phyloP scores from a whole-genome alignment of 345 rosid genomes.

The Turnera subulata region DNA sequence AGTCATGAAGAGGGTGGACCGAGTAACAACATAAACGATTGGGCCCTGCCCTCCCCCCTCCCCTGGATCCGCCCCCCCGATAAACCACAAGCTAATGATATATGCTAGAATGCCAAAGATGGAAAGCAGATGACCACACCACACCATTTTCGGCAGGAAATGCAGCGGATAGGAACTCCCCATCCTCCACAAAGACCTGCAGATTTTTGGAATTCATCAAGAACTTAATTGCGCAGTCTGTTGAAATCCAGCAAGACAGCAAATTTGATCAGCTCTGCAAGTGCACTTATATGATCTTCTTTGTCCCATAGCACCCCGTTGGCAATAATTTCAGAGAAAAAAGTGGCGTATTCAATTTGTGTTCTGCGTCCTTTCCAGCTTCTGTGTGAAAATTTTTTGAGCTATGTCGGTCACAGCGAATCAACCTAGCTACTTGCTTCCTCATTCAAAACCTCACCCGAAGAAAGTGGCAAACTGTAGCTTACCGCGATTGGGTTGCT shows the following conservation, averaged over 20 bases:
- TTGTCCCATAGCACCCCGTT: slow-evolving; percentile 51
- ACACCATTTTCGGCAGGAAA: slow-evolving; percentile 22
- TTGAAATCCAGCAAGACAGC: slow-evolving; percentile 47
- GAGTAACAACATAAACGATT: too few relatives aligned
- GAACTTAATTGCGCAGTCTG: slow-evolving; percentile 43
- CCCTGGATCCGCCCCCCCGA: too few relatives aligned
- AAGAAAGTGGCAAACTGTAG: slow-evolving; percentile 36
- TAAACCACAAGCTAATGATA: too few relatives aligned
- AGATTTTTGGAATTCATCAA: slow-evolving; percentile 53
- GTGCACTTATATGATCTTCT: slow-evolving; percentile 39
- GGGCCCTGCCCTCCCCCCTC: too few relatives aligned
- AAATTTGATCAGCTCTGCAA: slow-evolving; percentile 53
- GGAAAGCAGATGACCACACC: too few relatives aligned
- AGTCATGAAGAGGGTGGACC: too few relatives aligned
- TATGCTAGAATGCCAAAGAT: too few relatives aligned
- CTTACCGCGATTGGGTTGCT: slow-evolving; percentile 26
- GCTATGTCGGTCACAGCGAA: slow-evolving; percentile 54
- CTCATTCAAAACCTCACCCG: slow-evolving; percentile 27
- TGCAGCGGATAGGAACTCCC: slow-evolving; percentile 40
- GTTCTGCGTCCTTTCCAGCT: slow-evolving; percentile 30
- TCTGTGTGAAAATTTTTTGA: slow-evolving; percentile 40
- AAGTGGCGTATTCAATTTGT: slow-evolving; percentile 41
- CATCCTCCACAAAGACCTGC: slow-evolving; percentile 45
- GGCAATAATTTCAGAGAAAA: slow-evolving; percentile 47
- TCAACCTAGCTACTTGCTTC: slow-evolving; percentile 27